phyloP scores from a whole-genome alignment of 805 yeast genomes.

The Lachancea thermotolerans region DNA sequence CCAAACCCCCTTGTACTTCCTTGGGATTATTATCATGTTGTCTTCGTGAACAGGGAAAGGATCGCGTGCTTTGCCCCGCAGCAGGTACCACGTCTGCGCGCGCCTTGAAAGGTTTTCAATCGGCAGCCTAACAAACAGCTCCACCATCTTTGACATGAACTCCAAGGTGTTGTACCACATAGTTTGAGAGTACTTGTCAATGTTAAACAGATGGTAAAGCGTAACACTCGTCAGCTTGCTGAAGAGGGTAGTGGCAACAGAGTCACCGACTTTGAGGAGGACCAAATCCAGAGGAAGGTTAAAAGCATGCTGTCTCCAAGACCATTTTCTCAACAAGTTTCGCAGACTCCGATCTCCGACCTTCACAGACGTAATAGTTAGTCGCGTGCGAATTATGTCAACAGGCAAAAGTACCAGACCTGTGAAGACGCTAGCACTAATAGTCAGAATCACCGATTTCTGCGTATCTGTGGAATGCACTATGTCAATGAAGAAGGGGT shows the following conservation, averaged over 20 bases:
- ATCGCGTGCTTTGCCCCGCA: slow-evolving; percentile 29
- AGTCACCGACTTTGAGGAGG: slow-evolving; percentile 61
- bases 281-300: slow-evolving; percentile 55
- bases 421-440: slow-evolving; percentile 65
- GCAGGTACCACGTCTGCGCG: slow-evolving; percentile 66
- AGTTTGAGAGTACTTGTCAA: slow-evolving; percentile 63
- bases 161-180: slow-evolving; percentile 50
- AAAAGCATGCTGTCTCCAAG: slow-evolving; percentile 33
- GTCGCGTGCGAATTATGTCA: slow-evolving; percentile 69
- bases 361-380: slow-evolving; percentile 60
- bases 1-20: slow-evolving; percentile 48
- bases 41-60: slow-evolving; percentile 39
- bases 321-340: slow-evolving; percentile 48
- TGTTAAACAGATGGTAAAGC: slow-evolving; percentile 50
- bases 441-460: slow-evolving; percentile 57
- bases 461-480: slow-evolving; percentile 74
- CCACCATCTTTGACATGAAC: slow-evolving; percentile 55
- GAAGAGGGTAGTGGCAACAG: slow-evolving; percentile 54
- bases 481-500: slow-evolving; percentile 78
- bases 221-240: slow-evolving; percentile 61
- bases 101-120: slow-evolving; percentile 80
- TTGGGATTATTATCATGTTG: slow-evolving; percentile 54
- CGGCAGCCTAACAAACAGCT: slow-evolving; percentile 73
- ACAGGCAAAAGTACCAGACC: slow-evolving; percentile 72
- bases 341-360: slow-evolving; percentile 59